Evolutionary conservation across 345 rosid genomes (phyloP).

Genomic region (Bretschneidera sinensis): DNA sequence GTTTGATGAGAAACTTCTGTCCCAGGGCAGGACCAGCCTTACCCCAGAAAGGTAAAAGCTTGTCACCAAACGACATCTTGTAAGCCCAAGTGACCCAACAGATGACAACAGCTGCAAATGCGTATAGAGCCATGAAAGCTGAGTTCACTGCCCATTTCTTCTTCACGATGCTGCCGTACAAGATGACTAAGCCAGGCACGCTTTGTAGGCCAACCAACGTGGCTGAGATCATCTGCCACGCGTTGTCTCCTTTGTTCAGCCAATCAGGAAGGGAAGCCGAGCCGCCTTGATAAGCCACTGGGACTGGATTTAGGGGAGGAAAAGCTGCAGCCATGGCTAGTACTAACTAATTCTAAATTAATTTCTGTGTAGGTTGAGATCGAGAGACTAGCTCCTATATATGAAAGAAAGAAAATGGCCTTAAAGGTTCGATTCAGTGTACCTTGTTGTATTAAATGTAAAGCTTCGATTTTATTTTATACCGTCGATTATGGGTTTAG

Average conservation of each 20-base stretch:
- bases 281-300: constrained; percentile 31
- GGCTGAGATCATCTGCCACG: constrained; percentile 49
- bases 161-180: constrained; percentile 46
- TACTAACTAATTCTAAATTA: no score
- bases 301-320: constrained; percentile 29
- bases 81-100: constrained; percentile 49
- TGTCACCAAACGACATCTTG: constrained; percentile 45
- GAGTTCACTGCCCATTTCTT: constrained; percentile 48
- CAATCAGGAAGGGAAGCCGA: constrained; percentile 36
- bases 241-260: constrained; percentile 49
- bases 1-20: constrained; percentile 35
- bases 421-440: no score
- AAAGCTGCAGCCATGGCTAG: constrained; percentile 9
- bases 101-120: constrained; percentile 39
- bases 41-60: constrained; percentile 49
- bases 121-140: constrained; percentile 51
- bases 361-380: no score
- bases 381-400: no score
- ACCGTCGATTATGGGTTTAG: no score
- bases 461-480: no score
- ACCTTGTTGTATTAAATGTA: no score
- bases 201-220: constrained; percentile 46
- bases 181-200: constrained; percentile 42
- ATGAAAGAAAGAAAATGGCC: no score
- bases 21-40: constrained; percentile 48